These are phyloP conservation scores for Botrytis galanthina DNA, from an alignment of 2,329 filamentous ascomycete species.

Conservation along the genomic window DNA sequence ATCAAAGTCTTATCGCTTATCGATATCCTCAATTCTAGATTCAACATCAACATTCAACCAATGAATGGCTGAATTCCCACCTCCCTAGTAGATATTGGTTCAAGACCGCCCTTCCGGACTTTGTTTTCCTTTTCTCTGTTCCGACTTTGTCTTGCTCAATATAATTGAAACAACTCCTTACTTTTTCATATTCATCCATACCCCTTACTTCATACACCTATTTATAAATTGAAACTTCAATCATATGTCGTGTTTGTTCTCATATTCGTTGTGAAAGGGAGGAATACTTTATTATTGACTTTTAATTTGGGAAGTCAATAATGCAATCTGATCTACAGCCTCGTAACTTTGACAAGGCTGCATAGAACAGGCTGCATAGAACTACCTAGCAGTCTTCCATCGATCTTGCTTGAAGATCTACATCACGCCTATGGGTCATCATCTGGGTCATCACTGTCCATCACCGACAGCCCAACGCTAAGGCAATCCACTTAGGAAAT, in stretches of 20 bases:
- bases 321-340: not conserved
- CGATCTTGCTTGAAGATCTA: not conserved
- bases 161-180: constrained; percentile 14
- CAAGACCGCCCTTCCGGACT: not conserved
- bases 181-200: not conserved
- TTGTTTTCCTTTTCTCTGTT: not conserved
- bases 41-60: not conserved
- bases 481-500: not conserved
- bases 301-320: not conserved
- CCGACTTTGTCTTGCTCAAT: not conserved
- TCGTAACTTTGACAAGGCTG: not conserved
- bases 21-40: constrained; percentile 14
- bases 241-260: constrained; percentile 1
- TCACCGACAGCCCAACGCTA: not conserved
- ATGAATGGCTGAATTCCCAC: not conserved
- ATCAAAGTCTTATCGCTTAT: constrained; percentile 13
- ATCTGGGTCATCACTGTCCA: not conserved
- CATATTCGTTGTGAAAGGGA: not conserved
- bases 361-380: constrained; percentile 12
- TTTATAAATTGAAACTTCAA: constrained; percentile 2
- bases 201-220: not conserved
- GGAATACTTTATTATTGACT: not conserved
- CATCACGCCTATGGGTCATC: not conserved
- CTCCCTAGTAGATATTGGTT: not conserved
- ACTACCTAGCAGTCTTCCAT: not conserved